Conservation (phyloP, 2,329 filamentous ascomycete species). For the Domatiomyces catenatus region DNA sequence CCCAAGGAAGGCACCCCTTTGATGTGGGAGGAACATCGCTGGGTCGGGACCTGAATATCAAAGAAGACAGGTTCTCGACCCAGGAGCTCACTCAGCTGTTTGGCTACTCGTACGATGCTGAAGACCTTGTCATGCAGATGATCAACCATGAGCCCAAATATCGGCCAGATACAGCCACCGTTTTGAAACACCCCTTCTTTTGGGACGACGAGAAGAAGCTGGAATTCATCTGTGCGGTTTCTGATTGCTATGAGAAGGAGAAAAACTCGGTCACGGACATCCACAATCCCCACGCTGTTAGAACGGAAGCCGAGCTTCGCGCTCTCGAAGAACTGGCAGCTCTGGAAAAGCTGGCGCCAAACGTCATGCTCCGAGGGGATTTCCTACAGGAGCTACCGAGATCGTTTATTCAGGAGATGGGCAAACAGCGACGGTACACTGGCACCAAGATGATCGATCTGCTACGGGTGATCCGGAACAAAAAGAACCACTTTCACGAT, state of each 20-base stretch:
- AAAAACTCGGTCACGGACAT: constrained; percentile 25
- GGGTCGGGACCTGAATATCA: constrained; percentile 81
- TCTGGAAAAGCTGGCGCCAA: constrained; percentile 39
- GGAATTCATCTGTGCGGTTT: constrained; percentile 87
- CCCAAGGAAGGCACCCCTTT: constrained; percentile 80
- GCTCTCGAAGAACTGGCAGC: constrained; percentile 26
- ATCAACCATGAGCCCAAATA: constrained; percentile 47
- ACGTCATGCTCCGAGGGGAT: constrained; percentile 37
- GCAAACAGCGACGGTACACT: constrained; percentile 90
- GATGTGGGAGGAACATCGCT: constrained; percentile 90
- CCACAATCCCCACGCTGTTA: constrained; percentile 11
- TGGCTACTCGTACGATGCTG: constrained; percentile 71
- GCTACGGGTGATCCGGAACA: constrained; percentile 77
- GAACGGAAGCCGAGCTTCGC: constrained; percentile 9
- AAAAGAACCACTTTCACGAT: constrained; percentile 95
- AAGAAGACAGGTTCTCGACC: constrained; percentile 68
- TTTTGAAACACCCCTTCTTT: constrained; percentile 92
- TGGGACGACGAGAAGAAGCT: constrained; percentile 82
- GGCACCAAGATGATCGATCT: constrained; percentile 71
- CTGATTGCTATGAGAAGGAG: constrained; percentile 91
- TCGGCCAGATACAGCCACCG: constrained; percentile 57
- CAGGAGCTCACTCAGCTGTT: constrained; percentile 53
- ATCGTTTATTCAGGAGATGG: constrained; percentile 74
- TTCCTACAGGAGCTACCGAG: constrained; percentile 64
- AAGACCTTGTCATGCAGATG: constrained; percentile 77